Evolutionary conservation across 1,284 basidiomycete species (phyloP).

Genomic region (Microbotryum violaceum): DNA sequence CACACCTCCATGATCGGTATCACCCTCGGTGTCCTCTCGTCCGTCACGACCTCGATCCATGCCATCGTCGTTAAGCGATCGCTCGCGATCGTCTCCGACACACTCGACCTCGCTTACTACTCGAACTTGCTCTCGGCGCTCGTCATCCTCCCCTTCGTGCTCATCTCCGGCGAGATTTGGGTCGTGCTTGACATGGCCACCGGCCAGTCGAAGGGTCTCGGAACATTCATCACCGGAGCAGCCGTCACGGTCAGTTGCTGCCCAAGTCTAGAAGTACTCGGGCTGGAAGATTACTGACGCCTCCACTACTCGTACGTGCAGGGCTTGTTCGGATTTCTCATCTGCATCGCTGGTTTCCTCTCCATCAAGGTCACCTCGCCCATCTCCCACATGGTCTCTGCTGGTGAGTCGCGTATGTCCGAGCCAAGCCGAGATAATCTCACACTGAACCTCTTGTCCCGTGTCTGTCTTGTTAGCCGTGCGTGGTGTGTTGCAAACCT

Average conservation of each 20-base stretch:
- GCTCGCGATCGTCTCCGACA: constrained; percentile 63
- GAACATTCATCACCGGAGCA: constrained; percentile 69
- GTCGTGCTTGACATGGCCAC: constrained; percentile 55
- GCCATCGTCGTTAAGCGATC: constrained; percentile 79
- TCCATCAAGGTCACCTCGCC: constrained; percentile 87
- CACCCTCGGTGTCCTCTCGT: constrained; percentile 65
- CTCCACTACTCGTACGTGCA: constrained; percentile 34
- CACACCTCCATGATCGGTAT: constrained; percentile 50
- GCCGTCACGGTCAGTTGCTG: constrained; percentile 55
- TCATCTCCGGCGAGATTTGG: constrained; percentile 62
- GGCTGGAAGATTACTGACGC: neutral
- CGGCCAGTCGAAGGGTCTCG: constrained; percentile 45
- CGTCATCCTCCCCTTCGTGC: constrained; percentile 56
- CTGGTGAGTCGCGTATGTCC: constrained; percentile 53
- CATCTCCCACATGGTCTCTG: constrained; percentile 85
- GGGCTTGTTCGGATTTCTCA: constrained; percentile 76
- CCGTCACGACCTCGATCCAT: constrained; percentile 67
- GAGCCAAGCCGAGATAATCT: neutral
- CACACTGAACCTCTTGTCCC: constrained; percentile 46
- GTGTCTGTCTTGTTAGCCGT: constrained; percentile 47
- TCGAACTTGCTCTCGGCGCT: constrained; percentile 63
- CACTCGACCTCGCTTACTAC: constrained; percentile 74
- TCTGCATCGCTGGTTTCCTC: constrained; percentile 78
- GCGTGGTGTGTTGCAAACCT: constrained; percentile 66
- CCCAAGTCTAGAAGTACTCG: too few species aligned